Evolutionary conservation across 139 green algal genomes (phyloP).

Genomic region (Limnomonas spitsbergensis): DNA sequence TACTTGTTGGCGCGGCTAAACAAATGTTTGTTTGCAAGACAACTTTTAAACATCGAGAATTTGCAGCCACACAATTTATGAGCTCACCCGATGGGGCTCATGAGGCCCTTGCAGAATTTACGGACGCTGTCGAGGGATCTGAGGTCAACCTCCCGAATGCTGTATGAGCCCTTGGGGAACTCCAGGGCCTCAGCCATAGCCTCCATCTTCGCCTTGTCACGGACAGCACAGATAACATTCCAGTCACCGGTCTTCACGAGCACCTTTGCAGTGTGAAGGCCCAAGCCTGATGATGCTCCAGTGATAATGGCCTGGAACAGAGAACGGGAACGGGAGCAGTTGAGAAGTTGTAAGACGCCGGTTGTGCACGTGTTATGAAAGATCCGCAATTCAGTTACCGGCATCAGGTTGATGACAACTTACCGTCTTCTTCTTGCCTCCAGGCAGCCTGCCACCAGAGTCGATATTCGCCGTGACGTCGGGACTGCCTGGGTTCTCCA

Average conservation of each 20-base stretch:
- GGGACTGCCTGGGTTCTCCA: slow-evolving; percentile 7
- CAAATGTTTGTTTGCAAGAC: no score
- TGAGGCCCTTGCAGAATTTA: slow-evolving; percentile 53
- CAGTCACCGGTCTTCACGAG: slow-evolving; percentile 73
- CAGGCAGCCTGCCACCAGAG: slow-evolving; percentile 3
- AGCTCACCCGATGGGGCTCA: background rate
- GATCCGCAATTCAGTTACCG: no score
- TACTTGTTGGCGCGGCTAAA: no score
- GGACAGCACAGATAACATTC: slow-evolving; percentile 59
- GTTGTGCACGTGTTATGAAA: no score
- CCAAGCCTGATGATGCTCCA: slow-evolving; percentile 84
- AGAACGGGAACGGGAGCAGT: no score
- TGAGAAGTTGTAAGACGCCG: no score
- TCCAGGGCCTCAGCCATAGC: slow-evolving; percentile 1
- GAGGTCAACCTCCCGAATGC: slow-evolving; percentile 82
- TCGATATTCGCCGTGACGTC: slow-evolving; percentile 12
- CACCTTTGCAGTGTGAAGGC: slow-evolving; percentile 63
- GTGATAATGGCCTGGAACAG: slow-evolving; percentile 70
- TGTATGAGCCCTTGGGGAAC: slow-evolving; percentile 49
- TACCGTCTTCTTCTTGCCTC: slow-evolving; percentile 47
- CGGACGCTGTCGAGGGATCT: slow-evolving; percentile 74
- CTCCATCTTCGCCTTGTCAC: slow-evolving; percentile 16
- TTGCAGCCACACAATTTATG: no score
- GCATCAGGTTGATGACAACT: no score
- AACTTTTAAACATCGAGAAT: no score